Evolutionary conservation across 257 asterid species (phyloP), one percentile per base, ranked within the genome.

Genomic region (Rhazya stricta): DNA sequence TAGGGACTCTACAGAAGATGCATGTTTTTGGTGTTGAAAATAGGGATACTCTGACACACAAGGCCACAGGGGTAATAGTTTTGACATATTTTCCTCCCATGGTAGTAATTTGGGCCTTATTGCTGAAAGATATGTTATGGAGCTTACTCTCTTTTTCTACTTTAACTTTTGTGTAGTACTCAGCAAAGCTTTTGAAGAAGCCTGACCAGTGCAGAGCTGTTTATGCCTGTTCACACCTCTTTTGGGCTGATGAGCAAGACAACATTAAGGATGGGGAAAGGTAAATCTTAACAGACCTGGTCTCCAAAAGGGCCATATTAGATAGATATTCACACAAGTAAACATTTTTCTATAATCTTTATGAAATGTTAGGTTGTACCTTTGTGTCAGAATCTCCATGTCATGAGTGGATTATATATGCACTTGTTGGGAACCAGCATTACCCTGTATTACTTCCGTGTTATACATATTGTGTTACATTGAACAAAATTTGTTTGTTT

Each of bases 121-220:
- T 67, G 57, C 50, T 39, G 8, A 21, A 8, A 42, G 13, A 63
- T 51, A 19, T 61, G 34, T 25, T 73, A 39, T 62, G 71, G 72
- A 11, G 79, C 83, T 73, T 29, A 54, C 57, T 62, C 41, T 73
- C 54, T 34, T 68, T 76, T 73, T 72, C 80, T 68, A 77, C 67
- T 58, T 34, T 76, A 9, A 68, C 80, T 60, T 69, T 36, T 56
- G 16, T 78, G 43, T 82, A 95, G 99, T 95, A 95, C 85, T 88
- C 98, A 43, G 98, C 99, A 21, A 95, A 92, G 88, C 93, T 95
- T 84, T 87, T 95, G 89, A 92, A 91, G 94, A 95, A 95, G 86
- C 91, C 96, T 3, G 99, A 95, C 82, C 99, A 95, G 82, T 95
- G 99, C 82, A 88, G 95, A 85, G 99, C 99, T 74, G 98, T 95